Conservation (phyloP, 306 rosid species). For the Styphnolobium japonicum region DNA sequence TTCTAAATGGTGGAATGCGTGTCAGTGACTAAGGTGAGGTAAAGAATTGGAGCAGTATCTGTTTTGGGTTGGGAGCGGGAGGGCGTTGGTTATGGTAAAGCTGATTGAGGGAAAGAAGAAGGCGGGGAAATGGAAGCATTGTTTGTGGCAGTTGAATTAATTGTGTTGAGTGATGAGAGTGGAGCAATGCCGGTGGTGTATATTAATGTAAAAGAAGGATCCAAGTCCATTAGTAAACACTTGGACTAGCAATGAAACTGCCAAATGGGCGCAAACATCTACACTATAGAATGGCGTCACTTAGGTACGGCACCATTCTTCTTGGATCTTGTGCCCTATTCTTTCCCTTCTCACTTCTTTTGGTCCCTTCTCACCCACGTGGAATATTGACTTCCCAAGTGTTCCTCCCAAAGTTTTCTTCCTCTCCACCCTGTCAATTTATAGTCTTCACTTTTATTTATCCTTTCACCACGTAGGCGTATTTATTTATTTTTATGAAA, state of each 20-base stretch:
- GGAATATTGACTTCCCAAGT: slow-evolving; percentile 26
- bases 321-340: slow-evolving; percentile 41
- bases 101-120: neutral
- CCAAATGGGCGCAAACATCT: slow-evolving; percentile 7
- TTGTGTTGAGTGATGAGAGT: neutral
- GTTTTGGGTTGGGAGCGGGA: slow-evolving; percentile 26
- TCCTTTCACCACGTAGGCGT: too few species aligned
- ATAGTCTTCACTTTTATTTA: neutral
- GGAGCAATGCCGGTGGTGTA: neutral
- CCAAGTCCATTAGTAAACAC: neutral
- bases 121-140: neutral
- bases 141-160: neutral
- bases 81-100: neutral
- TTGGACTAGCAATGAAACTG: neutral
- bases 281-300: slow-evolving; percentile 22
- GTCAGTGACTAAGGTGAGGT: slow-evolving; percentile 25
- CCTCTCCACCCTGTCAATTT: neutral
- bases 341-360: slow-evolving; percentile 7
- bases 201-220: slow-evolving; percentile 26
- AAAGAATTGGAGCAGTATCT: slow-evolving; percentile 25
- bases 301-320: slow-evolving; percentile 18
- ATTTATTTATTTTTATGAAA: too few species aligned
- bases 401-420: neutral
- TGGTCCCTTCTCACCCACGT: slow-evolving; percentile 26
- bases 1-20: slow-evolving; percentile 21